Percentiles rank a stretch among this genome's conserved stretches.
Evolutionary conservation across 2,329 filamentous ascomycete genomes (phyloP).

Genomic region (Cytospora leucostoma): DNA sequence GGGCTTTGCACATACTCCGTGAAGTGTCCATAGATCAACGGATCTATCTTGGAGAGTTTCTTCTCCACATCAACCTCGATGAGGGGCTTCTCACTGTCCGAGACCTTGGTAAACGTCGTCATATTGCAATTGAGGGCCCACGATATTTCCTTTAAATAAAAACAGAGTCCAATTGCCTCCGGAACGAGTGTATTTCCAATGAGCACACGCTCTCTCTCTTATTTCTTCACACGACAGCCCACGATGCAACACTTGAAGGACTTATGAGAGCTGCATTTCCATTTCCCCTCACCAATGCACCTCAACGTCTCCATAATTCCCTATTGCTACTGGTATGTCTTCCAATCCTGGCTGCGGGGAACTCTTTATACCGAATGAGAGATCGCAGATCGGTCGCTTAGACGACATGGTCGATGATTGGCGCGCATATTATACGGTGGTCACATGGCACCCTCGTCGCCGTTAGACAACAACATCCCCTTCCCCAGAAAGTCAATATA

Average conservation of each 20-base stretch:
- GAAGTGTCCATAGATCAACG: constrained; percentile 82
- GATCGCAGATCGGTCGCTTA: constrained; percentile 5
- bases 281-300: constrained; percentile 11
- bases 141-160: neutral
- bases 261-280: neutral
- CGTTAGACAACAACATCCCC: neutral
- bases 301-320: constrained; percentile 9
- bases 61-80: constrained; percentile 67
- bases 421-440: constrained; percentile 21
- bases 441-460: constrained; percentile 14
- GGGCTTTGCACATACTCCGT: constrained; percentile 63
- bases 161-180: neutral
- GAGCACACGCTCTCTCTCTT: constrained; percentile 18
- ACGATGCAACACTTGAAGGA: constrained; percentile 2
- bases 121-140: constrained; percentile 44
- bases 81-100: constrained; percentile 59
- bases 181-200: constrained; percentile 1
- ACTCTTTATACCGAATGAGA: constrained; percentile 17
- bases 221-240: constrained; percentile 11
- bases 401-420: constrained; percentile 21
- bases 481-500: neutral
- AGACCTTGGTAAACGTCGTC: constrained; percentile 72
- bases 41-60: constrained; percentile 71
- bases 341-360: neutral
- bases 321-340: neutral